Evolutionary conservation across 192 early-diverging fungal genomes (phyloP).

Genomic region (Linnemannia hyalina): DNA sequence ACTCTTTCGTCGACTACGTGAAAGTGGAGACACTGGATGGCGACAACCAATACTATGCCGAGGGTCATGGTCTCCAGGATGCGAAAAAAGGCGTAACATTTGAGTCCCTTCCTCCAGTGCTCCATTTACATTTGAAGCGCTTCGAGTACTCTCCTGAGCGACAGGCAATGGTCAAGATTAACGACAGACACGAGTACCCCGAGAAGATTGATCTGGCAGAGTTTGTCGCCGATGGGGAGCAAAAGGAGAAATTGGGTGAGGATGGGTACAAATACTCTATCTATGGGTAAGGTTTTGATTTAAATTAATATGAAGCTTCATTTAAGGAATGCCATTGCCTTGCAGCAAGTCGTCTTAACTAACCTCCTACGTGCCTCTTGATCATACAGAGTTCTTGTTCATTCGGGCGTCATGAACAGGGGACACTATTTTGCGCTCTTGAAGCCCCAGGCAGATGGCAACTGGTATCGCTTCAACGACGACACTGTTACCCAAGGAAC

Average conservation of each 20-base stretch:
- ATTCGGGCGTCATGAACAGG: conserved; percentile 90
- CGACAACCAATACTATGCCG: conserved; percentile 94
- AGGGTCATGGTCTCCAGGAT: conserved; percentile 92
- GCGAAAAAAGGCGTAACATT: conserved; percentile 97
- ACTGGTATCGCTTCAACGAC: conserved; percentile 96
- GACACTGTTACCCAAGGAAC: conserved; percentile 87
- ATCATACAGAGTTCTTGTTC: conserved; percentile 84
- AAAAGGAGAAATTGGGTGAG: conserved; percentile 66
- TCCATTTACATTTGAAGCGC: conserved; percentile 95
- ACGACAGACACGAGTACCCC: conserved; percentile 95
- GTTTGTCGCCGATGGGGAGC: conserved; percentile 77
- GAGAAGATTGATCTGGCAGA: conserved; percentile 83
- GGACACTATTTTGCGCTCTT: conserved; percentile 95
- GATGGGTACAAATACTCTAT: conserved; percentile 74
- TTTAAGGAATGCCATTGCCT: no score
- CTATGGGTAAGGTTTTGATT: conserved; percentile 73
- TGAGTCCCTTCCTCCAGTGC: conserved; percentile 88
- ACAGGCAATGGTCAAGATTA: conserved; percentile 93
- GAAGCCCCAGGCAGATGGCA: conserved; percentile 77
- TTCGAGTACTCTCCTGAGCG: conserved; percentile 95
- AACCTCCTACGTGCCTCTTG: not conserved
- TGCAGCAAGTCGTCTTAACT: not conserved
- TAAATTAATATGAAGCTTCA: not conserved
- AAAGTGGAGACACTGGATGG: conserved; percentile 92
- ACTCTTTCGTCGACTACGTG: conserved; percentile 92